These are phyloP conservation scores for Kurtzmaniella quercitrusa DNA, from an alignment of 1,139 yeast species.

Conservation along the genomic window DNA sequence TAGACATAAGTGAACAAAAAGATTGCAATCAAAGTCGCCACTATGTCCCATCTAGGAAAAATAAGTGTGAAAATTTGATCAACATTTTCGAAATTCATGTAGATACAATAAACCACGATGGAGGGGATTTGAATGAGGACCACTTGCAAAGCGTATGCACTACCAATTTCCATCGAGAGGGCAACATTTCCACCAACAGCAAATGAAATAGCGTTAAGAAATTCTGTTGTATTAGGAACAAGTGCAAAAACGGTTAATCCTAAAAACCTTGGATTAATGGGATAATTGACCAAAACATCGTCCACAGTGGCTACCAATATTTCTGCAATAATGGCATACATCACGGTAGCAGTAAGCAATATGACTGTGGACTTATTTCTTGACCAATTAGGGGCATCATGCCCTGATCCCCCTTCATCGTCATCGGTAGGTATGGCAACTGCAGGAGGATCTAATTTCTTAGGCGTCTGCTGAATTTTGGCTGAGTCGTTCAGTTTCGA, in stretches of 20 bases:
- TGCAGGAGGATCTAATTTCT: slow-evolving; percentile 6
- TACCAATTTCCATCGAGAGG: slow-evolving; percentile 93
- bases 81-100: slow-evolving; percentile 29
- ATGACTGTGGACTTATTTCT: slow-evolving; percentile 81
- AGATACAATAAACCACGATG: slow-evolving; percentile 72
- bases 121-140: slow-evolving; percentile 92
- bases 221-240: slow-evolving; percentile 96
- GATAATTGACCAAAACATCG: slow-evolving; percentile 69
- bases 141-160: slow-evolving; percentile 97
- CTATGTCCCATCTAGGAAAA: slow-evolving; percentile 94
- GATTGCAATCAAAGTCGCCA: slow-evolving; percentile 81
- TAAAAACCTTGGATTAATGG: slow-evolving; percentile 82
- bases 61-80: slow-evolving; percentile 72
- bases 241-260: slow-evolving; percentile 94
- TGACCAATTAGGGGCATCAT: slow-evolving; percentile 98
- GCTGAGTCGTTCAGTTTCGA: slow-evolving; percentile 1
- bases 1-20: slow-evolving; percentile 89
- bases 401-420: slow-evolving; percentile 46
- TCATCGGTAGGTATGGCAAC: slow-evolving; percentile 11
- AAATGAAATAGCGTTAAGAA: slow-evolving; percentile 92
- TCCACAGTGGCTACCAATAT: slow-evolving; percentile 93
- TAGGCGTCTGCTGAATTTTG: slow-evolving; percentile 3
- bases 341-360: slow-evolving; percentile 73
- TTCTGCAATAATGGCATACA: slow-evolving; percentile 93
- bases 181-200: slow-evolving; percentile 97